Evolutionary conservation across 2,329 filamentous ascomycete genomes (phyloP).

Genomic region (Aspergillus floridensis): DNA sequence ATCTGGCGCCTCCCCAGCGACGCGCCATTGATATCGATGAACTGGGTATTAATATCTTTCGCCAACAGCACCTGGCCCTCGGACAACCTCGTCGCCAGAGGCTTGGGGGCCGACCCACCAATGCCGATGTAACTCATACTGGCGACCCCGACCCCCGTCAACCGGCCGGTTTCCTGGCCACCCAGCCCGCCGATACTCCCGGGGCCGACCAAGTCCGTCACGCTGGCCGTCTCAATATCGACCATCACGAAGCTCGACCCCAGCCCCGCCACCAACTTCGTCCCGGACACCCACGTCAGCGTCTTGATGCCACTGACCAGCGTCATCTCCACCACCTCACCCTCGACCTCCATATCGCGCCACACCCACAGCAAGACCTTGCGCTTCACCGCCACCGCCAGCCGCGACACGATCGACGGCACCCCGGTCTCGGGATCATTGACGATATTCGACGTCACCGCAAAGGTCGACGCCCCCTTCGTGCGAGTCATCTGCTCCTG

Average conservation of each 20-base stretch:
- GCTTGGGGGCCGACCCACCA: slow-evolving; percentile 85
- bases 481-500: slow-evolving; percentile 78
- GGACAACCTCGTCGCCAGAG: slow-evolving; percentile 75
- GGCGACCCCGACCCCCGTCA: slow-evolving; percentile 77
- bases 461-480: slow-evolving; percentile 85
- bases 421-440: slow-evolving; percentile 84
- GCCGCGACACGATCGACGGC: slow-evolving; percentile 83
- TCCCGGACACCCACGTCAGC: slow-evolving; percentile 86
- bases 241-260: slow-evolving; percentile 88
- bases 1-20: slow-evolving; percentile 80
- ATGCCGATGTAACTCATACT: slow-evolving; percentile 98
- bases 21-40: slow-evolving; percentile 80
- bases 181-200: slow-evolving; percentile 67
- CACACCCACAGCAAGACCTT: slow-evolving; percentile 89
- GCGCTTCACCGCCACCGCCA: slow-evolving; percentile 91
- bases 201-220: slow-evolving; percentile 76
- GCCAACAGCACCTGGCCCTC: slow-evolving; percentile 87
- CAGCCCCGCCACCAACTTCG: slow-evolving; percentile 83
- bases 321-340: slow-evolving; percentile 71
- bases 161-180: slow-evolving; percentile 66
- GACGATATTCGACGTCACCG: slow-evolving; percentile 92
- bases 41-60: slow-evolving; percentile 95
- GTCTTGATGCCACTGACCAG: slow-evolving; percentile 82
- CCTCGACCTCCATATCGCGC: slow-evolving; percentile 84
- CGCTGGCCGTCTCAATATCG: slow-evolving; percentile 70